Percentiles rank a stretch among this genome's conserved stretches.
phyloP scores from a whole-genome alignment of 305 asterid genomes.

The Solanum hybrid region DNA sequence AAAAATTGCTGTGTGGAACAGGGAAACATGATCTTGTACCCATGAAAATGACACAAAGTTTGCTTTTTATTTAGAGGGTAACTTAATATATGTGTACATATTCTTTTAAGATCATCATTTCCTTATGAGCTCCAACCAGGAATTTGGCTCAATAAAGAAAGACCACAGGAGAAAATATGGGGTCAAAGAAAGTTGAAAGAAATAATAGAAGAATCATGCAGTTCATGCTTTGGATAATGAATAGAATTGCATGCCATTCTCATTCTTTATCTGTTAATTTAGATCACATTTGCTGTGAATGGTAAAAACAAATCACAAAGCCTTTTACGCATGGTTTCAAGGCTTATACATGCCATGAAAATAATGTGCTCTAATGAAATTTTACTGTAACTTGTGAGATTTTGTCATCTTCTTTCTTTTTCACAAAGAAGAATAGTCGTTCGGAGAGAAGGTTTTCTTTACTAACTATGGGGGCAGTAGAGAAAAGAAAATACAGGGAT shows the following conservation, averaged over 20 bases:
- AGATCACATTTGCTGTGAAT: neutral
- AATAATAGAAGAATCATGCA: slow-evolving; percentile 1
- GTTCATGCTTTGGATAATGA: neutral
- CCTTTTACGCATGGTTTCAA: neutral
- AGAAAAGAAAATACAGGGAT: neutral
- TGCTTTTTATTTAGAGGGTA: neutral
- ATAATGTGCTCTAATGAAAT: neutral
- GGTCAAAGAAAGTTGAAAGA: neutral
- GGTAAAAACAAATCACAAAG: neutral
- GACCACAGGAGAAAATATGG: neutral
- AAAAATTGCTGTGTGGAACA: neutral
- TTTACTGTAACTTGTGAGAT: neutral
- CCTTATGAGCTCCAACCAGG: neutral
- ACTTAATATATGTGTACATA: neutral
- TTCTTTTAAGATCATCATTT: neutral
- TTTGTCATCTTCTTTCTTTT: neutral
- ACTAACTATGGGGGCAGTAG: neutral
- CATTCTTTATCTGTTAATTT: neutral
- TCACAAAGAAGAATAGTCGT: neutral
- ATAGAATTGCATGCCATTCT: neutral
- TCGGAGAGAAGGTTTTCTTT: neutral
- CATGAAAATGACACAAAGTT: slow-evolving; percentile 2
- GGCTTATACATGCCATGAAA: neutral
- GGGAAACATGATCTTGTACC: slow-evolving; percentile 1
- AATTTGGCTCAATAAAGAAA: neutral